Percentiles rank a stretch among this genome's conserved stretches.
Conservation (phyloP, 106 monocot species). For the Amphibolis antarctica region DNA sequence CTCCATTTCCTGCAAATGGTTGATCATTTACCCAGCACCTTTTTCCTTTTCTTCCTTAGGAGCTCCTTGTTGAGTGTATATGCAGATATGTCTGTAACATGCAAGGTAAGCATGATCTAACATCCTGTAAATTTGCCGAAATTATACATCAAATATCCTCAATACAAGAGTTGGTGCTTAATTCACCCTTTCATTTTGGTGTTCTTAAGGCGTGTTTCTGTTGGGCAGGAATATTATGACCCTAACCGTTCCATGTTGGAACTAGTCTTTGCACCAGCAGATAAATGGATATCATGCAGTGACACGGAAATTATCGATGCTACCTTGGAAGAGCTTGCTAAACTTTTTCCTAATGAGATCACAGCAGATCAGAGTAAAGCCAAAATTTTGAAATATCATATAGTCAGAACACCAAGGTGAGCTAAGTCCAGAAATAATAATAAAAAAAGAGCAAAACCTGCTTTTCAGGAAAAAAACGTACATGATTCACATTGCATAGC, state of each 20-base stretch:
- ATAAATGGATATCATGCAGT: slow-evolving; percentile 77
- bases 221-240: slow-evolving; percentile 89
- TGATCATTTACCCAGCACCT: neutral
- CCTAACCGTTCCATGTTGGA: slow-evolving; percentile 91
- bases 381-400: slow-evolving; percentile 86
- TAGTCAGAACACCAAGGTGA: slow-evolving; percentile 94
- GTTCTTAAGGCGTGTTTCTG: neutral
- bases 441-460: neutral
- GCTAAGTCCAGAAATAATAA: neutral
- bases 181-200: neutral
- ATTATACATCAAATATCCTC: neutral
- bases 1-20: neutral
- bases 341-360: slow-evolving; percentile 88
- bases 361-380: slow-evolving; percentile 96
- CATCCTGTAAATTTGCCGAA: neutral
- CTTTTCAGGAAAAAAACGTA: neutral
- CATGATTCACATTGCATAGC: too few relatives aligned
- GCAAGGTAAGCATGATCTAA: slow-evolving; percentile 50
- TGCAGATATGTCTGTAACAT: slow-evolving; percentile 94
- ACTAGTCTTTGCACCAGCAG: slow-evolving; percentile 91
- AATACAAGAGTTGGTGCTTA: neutral
- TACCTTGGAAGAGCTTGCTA: slow-evolving; percentile 83
- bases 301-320: slow-evolving; percentile 77
- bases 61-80: slow-evolving; percentile 92
- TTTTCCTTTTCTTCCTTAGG: slow-evolving; percentile 35